A percentile compares a stretch with the other conserved stretches of the same genome.
phyloP scores from a whole-genome alignment of 768 basidiomycete species.

The Mycena floridula region DNA sequence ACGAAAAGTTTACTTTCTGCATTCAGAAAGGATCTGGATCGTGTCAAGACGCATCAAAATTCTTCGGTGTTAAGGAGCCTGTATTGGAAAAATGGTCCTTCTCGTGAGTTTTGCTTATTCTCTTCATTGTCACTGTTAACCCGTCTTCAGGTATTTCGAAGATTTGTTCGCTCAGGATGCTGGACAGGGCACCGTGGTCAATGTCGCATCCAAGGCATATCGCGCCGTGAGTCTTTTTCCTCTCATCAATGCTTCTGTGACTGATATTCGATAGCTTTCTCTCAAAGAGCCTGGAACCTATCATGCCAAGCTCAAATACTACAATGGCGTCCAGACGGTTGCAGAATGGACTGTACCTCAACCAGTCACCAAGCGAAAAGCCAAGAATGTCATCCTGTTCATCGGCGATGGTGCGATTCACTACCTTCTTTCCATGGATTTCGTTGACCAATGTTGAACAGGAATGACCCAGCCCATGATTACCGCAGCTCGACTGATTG shows the following conservation, averaged over 20 bases:
- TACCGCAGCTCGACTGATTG: conserved; percentile 38
- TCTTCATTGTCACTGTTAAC: background rate
- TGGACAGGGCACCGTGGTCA: conserved; percentile 24
- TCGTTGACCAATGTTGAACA: conserved; percentile 7
- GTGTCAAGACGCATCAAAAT: conserved; percentile 28
- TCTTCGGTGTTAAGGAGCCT: conserved; percentile 27
- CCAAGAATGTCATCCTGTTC: conserved; percentile 40
- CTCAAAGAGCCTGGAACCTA: conserved; percentile 33
- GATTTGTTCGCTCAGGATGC: conserved; percentile 37
- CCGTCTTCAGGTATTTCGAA: conserved; percentile 30
- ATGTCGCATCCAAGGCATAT: conserved; percentile 37
- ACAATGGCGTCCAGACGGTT: conserved; percentile 25
- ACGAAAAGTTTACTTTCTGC: conserved; percentile 34
- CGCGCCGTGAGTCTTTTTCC: conserved; percentile 26
- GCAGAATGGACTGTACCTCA: conserved; percentile 34
- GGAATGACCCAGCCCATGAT: conserved; percentile 46
- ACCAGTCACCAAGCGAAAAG: conserved; percentile 25
- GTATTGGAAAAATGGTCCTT: conserved; percentile 35
- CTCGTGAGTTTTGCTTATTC: conserved; percentile 20
- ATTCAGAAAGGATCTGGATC: conserved; percentile 25
- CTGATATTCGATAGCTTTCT: conserved; percentile 14
- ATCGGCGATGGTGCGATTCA: conserved; percentile 34
- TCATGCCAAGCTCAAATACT: conserved; percentile 31
- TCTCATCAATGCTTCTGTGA: background rate
- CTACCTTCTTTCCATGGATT: background rate